Evolutionary conservation across 495 filamentous ascomycete genomes (phyloP).

Genomic region (Endocarpon pusillum): DNA sequence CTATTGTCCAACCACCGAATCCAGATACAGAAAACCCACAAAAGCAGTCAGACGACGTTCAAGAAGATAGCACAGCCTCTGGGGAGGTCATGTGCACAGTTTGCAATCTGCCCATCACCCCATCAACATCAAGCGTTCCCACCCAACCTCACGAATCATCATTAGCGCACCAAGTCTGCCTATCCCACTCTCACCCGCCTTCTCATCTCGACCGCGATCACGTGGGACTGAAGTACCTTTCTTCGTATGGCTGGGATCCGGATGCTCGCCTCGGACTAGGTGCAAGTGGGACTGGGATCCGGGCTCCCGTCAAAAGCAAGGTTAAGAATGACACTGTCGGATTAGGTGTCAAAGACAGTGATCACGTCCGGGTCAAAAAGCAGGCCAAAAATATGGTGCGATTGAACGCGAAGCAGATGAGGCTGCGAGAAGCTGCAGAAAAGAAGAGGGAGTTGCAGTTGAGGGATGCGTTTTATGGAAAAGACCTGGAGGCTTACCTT

Average conservation of each 20-base stretch:
- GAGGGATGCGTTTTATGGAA: conserved; percentile 48
- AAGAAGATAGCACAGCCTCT: background rate
- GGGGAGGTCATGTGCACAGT: conserved; percentile 37
- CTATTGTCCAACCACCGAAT: conserved; percentile 42
- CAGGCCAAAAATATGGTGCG: conserved; percentile 36
- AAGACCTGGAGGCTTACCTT: conserved; percentile 57
- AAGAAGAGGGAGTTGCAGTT: conserved; percentile 45
- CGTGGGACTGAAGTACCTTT: conserved; percentile 57
- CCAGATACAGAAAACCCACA: conserved; percentile 1
- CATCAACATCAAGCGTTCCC: conserved; percentile 6
- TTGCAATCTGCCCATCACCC: conserved; percentile 40
- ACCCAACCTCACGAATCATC: conserved; percentile 44
- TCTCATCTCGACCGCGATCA: conserved; percentile 66
- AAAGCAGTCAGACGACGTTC: background rate
- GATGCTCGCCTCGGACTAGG: conserved; percentile 64
- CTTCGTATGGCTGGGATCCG: conserved; percentile 74
- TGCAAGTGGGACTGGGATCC: conserved; percentile 49
- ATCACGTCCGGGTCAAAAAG: conserved; percentile 6
- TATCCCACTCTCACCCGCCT: conserved; percentile 68
- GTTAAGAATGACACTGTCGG: conserved; percentile 61
- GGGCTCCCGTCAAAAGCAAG: conserved; percentile 55
- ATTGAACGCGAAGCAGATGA: conserved; percentile 52
- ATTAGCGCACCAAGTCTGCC: conserved; percentile 65
- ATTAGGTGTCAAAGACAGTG: conserved; percentile 32
- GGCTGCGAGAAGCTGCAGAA: conserved; percentile 40